phyloP scores from a whole-genome alignment of 805 yeast genomes.

The Pichia kluyveri region DNA sequence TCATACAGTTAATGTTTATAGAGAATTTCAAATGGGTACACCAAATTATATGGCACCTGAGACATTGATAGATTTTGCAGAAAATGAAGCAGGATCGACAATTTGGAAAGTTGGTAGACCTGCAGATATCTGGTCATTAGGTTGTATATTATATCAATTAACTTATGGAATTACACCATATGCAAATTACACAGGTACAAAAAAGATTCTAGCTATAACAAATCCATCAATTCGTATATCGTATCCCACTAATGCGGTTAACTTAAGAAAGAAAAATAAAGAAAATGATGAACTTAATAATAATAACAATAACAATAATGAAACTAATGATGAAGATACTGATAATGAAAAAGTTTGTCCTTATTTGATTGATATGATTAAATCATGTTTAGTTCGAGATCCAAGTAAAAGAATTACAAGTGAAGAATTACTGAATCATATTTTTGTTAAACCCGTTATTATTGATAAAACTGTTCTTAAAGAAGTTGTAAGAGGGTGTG shows the following conservation, averaged over 20 bases:
- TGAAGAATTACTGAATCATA: slow-evolving; percentile 47
- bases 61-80: slow-evolving; percentile 56
- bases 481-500: slow-evolving; percentile 69
- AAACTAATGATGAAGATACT: slow-evolving; percentile 2
- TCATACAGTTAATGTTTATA: slow-evolving; percentile 79
- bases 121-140: slow-evolving; percentile 97
- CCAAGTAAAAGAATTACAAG: slow-evolving; percentile 61
- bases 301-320: background rate
- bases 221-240: slow-evolving; percentile 67
- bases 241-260: slow-evolving; percentile 40
- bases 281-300: background rate
- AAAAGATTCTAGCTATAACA: slow-evolving; percentile 75
- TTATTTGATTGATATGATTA: slow-evolving; percentile 55
- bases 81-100: slow-evolving; percentile 16
- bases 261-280: slow-evolving; percentile 5
- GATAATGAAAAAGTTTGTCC: slow-evolving; percentile 17
- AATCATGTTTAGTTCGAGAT: slow-evolving; percentile 61
- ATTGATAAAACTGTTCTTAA: slow-evolving; percentile 58
- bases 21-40: slow-evolving; percentile 90
- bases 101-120: slow-evolving; percentile 85
- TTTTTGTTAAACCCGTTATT: slow-evolving; percentile 67
- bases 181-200: slow-evolving; percentile 66
- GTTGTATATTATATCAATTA: slow-evolving; percentile 93
- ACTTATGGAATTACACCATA: slow-evolving; percentile 90
- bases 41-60: slow-evolving; percentile 99